phyloP scores from a whole-genome alignment of 2,329 filamentous ascomycete genomes.

The Cladosporium sp. region DNA sequence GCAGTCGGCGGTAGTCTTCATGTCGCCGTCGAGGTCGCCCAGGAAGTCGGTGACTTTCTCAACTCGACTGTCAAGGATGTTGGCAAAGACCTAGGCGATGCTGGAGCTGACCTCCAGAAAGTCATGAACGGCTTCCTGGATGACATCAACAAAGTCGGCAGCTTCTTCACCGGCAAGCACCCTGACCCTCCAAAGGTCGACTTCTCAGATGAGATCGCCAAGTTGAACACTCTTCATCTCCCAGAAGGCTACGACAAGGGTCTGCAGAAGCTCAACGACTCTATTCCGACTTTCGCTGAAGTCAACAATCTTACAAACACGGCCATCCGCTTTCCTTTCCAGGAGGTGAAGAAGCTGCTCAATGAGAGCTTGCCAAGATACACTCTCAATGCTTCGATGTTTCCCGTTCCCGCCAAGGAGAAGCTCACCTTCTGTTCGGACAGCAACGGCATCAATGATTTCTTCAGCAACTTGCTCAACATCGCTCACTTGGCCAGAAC shows the following conservation, averaged over 20 bases:
- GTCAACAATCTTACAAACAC: conserved; percentile 77
- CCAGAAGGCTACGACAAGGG: conserved; percentile 64
- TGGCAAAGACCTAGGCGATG: conserved; percentile 50
- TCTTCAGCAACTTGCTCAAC: conserved; percentile 70
- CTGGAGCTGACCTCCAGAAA: conserved; percentile 37
- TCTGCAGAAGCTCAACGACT: conserved; percentile 67
- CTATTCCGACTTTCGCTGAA: conserved; percentile 77
- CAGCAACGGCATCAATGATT: conserved; percentile 74
- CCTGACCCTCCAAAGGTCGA: conserved; percentile 54
- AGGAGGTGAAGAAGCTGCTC: conserved; percentile 70
- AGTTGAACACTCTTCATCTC: conserved; percentile 67
- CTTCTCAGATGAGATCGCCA: conserved; percentile 59
- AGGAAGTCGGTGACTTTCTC: conserved; percentile 57
- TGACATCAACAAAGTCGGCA: conserved; percentile 42
- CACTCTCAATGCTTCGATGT: conserved; percentile 70
- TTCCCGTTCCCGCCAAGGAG: conserved; percentile 81
- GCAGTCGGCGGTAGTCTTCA: conserved; percentile 75
- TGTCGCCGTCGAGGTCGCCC: conserved; percentile 59
- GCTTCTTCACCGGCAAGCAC: conserved; percentile 37
- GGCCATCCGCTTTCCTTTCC: conserved; percentile 74
- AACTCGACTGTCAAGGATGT: conserved; percentile 58
- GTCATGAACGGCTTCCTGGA: conserved; percentile 56
- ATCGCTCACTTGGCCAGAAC: conserved; percentile 66
- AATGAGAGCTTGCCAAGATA: conserved; percentile 68
- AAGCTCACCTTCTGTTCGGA: conserved; percentile 82